A percentile compares a stretch with the other conserved stretches of the same genome.
Evolutionary conservation across 257 asterid species (phyloP).

Genomic region (Marsdenia floribunda): DNA sequence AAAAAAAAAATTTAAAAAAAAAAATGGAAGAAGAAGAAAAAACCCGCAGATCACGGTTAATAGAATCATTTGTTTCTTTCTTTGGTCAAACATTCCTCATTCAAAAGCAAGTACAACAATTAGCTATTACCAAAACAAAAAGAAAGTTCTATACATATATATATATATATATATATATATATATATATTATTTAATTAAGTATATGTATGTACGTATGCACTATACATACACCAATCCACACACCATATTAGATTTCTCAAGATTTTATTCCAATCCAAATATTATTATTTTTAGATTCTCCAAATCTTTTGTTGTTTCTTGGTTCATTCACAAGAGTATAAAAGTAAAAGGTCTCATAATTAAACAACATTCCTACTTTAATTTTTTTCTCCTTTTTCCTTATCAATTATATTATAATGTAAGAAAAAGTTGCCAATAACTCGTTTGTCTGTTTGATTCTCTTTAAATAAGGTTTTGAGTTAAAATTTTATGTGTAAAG

Average conservation of each 20-base stretch:
- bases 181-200: no score
- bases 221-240: no score
- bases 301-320: background rate
- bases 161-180: no score
- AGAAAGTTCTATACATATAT: no score
- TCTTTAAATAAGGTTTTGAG: no score
- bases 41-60: background rate
- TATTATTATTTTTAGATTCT: conserved; percentile 2
- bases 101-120: background rate
- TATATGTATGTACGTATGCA: no score
- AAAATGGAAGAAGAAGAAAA: background rate
- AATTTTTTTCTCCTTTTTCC: no score
- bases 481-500: no score
- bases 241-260: background rate
- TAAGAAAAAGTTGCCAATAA: background rate
- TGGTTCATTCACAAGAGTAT: background rate
- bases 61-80: background rate
- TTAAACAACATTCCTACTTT: background rate
- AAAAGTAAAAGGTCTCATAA: conserved; percentile 1
- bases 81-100: conserved; percentile 12
- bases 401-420: no score
- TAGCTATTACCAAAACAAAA: no score
- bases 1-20: no score
- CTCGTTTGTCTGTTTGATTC: no score
- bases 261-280: conserved; percentile 5